Evolutionary conservation across 139 green algal species (phyloP).

Genomic region (Micromonas commoda): DNA sequence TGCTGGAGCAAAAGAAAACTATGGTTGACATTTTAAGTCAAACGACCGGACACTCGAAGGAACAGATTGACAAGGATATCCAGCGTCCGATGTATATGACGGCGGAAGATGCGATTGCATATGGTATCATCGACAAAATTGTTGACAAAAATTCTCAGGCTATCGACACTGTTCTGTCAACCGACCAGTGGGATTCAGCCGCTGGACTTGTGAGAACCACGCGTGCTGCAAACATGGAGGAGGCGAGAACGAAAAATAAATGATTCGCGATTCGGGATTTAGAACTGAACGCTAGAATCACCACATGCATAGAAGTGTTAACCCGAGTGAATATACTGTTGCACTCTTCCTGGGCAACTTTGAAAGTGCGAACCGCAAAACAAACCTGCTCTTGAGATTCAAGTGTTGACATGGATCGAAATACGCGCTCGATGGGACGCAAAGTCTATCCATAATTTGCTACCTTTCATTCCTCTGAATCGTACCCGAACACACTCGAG

Average conservation of each 20-base stretch:
- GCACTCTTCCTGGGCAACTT: no score
- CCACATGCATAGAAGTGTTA: no score
- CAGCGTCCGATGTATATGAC: conserved; percentile 94
- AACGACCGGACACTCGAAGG: conserved; percentile 76
- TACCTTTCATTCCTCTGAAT: neutral
- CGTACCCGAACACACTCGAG: conserved; percentile 12
- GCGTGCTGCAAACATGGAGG: no score
- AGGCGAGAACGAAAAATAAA: no score
- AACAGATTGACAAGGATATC: conserved; percentile 93
- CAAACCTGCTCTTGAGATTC: no score
- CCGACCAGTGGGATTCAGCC: conserved; percentile 57
- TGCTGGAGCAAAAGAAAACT: conserved; percentile 75
- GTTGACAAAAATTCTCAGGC: conserved; percentile 23
- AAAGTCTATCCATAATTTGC: no score
- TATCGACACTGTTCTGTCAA: conserved; percentile 54
- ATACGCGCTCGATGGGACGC: no score
- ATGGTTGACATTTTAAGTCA: conserved; percentile 72
- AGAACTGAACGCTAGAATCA: no score
- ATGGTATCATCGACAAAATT: conserved; percentile 47
- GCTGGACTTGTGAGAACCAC: conserved; percentile 46
- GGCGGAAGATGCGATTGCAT: conserved; percentile 53
- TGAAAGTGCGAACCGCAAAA: no score
- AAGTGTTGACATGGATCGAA: no score
- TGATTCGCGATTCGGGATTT: no score
- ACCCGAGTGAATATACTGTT: no score